A percentile compares a stretch with the other conserved stretches of the same genome.
Evolutionary conservation across 176 grass and related monocot species (phyloP).

Genomic region (Oropetium thomaeum): DNA sequence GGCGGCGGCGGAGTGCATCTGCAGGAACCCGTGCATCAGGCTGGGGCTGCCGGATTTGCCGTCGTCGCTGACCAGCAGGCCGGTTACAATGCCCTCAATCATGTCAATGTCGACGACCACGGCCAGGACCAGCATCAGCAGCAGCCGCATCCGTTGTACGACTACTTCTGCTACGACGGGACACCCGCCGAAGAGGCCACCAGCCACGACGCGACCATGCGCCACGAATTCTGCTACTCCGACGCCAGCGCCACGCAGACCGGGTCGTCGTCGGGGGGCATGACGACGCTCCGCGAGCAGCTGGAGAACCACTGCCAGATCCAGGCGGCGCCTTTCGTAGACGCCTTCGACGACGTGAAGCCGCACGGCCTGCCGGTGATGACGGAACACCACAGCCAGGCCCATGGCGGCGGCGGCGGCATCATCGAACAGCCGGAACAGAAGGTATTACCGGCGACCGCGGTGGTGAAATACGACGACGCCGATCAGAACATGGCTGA

Average conservation of each 20-base stretch:
- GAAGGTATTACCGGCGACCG: too few relatives aligned
- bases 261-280: not conserved
- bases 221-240: not conserved
- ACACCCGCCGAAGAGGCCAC: not conserved
- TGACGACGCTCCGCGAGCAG: slow-evolving; percentile 1
- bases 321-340: not conserved
- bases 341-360: slow-evolving; percentile 23
- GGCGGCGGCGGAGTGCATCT: not conserved
- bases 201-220: slow-evolving; percentile 1
- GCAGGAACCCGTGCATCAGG: not conserved
- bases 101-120: not conserved
- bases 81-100: not conserved
- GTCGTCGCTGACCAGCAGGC: not conserved
- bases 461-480: not conserved
- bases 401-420: not conserved
- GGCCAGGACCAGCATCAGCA: not conserved
- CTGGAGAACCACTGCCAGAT: slow-evolving; percentile 24
- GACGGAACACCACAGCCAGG: not conserved
- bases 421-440: not conserved
- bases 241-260: not conserved
- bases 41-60: not conserved
- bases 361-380: not conserved
- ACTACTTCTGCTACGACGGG: slow-evolving; percentile 38
- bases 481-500: not conserved
- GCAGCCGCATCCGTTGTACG: slow-evolving; percentile 1